Conservation (phyloP, 129 eudicot genomes). For the Flaveria brownii region DNA sequence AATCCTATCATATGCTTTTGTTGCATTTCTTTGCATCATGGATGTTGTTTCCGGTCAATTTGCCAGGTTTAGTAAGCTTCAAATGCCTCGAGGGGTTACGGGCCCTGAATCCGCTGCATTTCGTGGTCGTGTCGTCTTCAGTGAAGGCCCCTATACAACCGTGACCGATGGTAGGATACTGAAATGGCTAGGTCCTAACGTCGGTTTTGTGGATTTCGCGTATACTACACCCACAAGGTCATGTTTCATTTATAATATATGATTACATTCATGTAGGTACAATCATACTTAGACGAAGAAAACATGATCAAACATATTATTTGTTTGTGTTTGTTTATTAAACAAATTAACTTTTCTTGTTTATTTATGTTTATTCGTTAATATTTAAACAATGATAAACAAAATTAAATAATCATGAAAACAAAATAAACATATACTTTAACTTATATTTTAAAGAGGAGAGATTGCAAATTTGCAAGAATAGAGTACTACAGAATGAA, state of each 20-base stretch:
- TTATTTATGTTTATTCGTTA: no score
- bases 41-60: slow-evolving; percentile 15
- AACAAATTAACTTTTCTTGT: no score
- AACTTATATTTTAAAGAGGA: no score
- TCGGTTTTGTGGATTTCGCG: slow-evolving; percentile 46
- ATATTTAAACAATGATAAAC: no score
- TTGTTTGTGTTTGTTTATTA: no score
- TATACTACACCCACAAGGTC: slow-evolving; percentile 43
- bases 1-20: not conserved
- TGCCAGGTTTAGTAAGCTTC: slow-evolving; percentile 15
- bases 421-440: no score
- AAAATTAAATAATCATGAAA: no score
- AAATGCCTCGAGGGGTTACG: slow-evolving; percentile 28
- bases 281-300: no score
- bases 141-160: slow-evolving; percentile 35
- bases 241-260: not conserved
- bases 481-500: no score
- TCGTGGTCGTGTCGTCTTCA: not conserved
- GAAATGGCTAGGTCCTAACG: slow-evolving; percentile 28
- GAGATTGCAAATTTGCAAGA: no score
- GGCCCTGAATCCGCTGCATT: slow-evolving; percentile 43
- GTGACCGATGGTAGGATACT: slow-evolving; percentile 40
- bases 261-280: no score
- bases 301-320: no score
- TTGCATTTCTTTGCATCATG: not conserved